phyloP scores from a whole-genome alignment of 306 rosid species.

The Cucurbita argyrosperma region DNA sequence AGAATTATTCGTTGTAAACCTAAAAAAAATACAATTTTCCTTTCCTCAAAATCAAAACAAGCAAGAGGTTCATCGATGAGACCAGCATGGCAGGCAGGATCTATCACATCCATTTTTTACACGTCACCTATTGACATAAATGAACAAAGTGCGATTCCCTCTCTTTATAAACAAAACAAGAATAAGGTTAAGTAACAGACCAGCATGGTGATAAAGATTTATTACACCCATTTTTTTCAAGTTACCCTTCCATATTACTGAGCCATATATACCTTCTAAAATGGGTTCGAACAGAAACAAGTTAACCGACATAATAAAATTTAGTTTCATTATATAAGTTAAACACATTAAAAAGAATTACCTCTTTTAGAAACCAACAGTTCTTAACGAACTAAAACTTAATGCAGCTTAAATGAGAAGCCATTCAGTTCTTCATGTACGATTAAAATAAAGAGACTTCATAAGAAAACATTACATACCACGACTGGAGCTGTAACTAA shows the following conservation, averaged over 20 bases:
- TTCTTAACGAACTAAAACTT: not conserved
- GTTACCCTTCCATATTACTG: not conserved
- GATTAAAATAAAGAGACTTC: constrained; percentile 9
- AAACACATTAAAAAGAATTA: not conserved
- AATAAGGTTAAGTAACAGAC: not conserved
- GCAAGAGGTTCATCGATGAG: not conserved
- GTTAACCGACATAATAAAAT: not conserved
- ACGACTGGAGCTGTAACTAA: constrained; percentile 62
- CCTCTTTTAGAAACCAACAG: not conserved
- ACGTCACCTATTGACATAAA: not conserved
- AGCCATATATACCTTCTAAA: not conserved
- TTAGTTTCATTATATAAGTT: not conserved
- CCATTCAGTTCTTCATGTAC: not conserved
- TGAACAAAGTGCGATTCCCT: not conserved
- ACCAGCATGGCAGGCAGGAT: not conserved
- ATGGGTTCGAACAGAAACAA: not conserved
- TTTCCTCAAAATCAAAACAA: not conserved
- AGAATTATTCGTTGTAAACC: not conserved
- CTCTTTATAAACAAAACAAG: not conserved
- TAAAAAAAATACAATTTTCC: not conserved
- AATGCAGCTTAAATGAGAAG: not conserved
- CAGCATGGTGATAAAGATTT: not conserved
- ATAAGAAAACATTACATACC: constrained; percentile 27
- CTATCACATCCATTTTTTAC: not conserved
- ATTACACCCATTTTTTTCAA: not conserved